Conservation (phyloP, 2,329 filamentous ascomycete species). For the Microcyclosporella mali region DNA sequence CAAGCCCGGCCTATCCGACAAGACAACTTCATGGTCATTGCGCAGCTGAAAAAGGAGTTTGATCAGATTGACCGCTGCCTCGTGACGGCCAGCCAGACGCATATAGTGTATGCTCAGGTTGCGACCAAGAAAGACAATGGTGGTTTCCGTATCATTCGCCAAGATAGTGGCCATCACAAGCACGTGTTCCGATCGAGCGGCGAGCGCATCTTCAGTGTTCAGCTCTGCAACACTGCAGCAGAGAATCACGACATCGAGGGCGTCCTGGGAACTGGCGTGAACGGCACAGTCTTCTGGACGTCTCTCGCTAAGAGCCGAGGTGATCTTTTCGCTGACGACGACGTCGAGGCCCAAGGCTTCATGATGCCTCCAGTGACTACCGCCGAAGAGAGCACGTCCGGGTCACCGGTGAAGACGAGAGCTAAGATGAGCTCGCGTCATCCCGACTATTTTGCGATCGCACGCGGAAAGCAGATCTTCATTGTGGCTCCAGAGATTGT, state of each 20-base stretch:
- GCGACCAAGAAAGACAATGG: slow-evolving; percentile 60
- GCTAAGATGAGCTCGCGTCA: slow-evolving; percentile 84
- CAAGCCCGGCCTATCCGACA: slow-evolving; percentile 62
- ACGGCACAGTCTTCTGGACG: slow-evolving; percentile 95
- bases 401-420: slow-evolving; percentile 89
- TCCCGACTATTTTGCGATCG: slow-evolving; percentile 90
- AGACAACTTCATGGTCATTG: slow-evolving; percentile 83
- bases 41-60: slow-evolving; percentile 92
- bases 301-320: slow-evolving; percentile 69
- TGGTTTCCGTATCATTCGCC: slow-evolving; percentile 85
- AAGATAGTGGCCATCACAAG: slow-evolving; percentile 86
- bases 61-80: slow-evolving; percentile 94
- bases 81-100: slow-evolving; percentile 79
- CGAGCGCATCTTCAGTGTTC: slow-evolving; percentile 91
- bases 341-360: slow-evolving; percentile 79
- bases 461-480: slow-evolving; percentile 91
- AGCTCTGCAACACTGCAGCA: slow-evolving; percentile 63
- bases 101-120: slow-evolving; percentile 90
- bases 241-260: slow-evolving; percentile 62
- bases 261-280: slow-evolving; percentile 87
- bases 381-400: slow-evolving; percentile 83
- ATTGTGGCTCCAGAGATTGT: slow-evolving; percentile 64
- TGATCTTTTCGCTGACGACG: slow-evolving; percentile 70
- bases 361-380: slow-evolving; percentile 79
- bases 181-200: slow-evolving; percentile 87